A percentile compares a stretch with the other conserved stretches of the same genome.
phyloP scores from a whole-genome alignment of 345 rosid species.

The Balakata baccata region DNA sequence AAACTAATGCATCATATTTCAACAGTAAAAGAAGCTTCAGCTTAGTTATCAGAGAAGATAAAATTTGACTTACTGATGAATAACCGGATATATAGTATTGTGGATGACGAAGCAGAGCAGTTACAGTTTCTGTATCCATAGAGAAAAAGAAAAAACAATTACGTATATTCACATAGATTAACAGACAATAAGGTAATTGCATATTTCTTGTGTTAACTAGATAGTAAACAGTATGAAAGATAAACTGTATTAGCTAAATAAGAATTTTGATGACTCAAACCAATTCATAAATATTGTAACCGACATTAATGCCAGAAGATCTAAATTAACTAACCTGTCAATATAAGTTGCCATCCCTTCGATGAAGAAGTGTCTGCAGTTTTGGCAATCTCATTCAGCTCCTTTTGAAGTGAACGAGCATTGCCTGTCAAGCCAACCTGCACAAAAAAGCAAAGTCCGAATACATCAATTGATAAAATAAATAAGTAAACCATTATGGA shows the following conservation, averaged over 20 bases:
- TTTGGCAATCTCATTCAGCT: conserved; percentile 25
- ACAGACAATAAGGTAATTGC: neutral
- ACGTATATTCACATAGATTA: neutral
- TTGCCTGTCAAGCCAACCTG: conserved; percentile 28
- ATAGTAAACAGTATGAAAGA: neutral
- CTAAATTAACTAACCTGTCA: conserved; percentile 5
- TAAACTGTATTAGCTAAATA: neutral
- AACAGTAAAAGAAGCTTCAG: neutral
- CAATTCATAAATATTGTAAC: neutral
- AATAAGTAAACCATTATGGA: neutral
- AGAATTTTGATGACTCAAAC: neutral
- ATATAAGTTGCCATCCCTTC: conserved; percentile 24
- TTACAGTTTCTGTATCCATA: conserved; percentile 19
- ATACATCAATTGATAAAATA: neutral
- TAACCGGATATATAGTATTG: conserved; percentile 15
- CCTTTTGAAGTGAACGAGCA: conserved; percentile 23
- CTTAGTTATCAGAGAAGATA: neutral
- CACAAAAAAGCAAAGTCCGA: neutral
- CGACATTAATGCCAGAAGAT: neutral
- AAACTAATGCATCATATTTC: neutral
- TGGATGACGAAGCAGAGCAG: conserved; percentile 18
- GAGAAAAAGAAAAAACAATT: neutral
- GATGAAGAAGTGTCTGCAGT: conserved; percentile 16
- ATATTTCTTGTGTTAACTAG: neutral
- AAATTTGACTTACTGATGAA: conserved; percentile 22